Conservation (phyloP, 1,284 basidiomycete species). For the Naganishia liquefaciens region DNA sequence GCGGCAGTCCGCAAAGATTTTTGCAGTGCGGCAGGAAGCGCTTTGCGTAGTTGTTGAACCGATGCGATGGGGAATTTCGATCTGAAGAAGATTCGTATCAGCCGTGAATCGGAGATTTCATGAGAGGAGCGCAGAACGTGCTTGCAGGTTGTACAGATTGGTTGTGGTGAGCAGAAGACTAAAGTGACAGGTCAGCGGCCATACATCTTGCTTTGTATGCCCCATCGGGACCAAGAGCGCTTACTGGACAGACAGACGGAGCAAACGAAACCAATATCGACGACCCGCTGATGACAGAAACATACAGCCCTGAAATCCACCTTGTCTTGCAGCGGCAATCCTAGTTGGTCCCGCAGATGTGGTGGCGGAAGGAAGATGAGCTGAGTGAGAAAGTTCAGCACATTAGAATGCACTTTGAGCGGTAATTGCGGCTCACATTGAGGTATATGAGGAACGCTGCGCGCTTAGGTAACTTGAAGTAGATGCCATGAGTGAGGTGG, state of each 20-base stretch:
- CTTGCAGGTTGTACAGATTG: slow-evolving; percentile 90
- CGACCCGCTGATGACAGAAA: slow-evolving; percentile 96
- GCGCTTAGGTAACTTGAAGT: slow-evolving; percentile 77
- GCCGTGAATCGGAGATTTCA: not conserved
- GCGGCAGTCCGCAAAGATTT: slow-evolving; percentile 18
- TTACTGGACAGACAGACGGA: slow-evolving; percentile 83
- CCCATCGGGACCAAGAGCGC: not conserved
- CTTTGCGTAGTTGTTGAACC: slow-evolving; percentile 24
- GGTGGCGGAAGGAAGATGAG: slow-evolving; percentile 88
- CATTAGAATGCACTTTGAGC: no score
- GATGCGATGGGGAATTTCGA: slow-evolving; percentile 28
- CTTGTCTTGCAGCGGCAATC: slow-evolving; percentile 87
- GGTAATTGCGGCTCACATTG: slow-evolving; percentile 69
- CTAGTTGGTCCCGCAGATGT: slow-evolving; percentile 71
- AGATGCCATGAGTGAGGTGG: slow-evolving; percentile 90
- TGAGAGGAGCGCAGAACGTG: slow-evolving; percentile 45
- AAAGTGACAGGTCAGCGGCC: slow-evolving; percentile 26
- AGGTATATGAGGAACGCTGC: slow-evolving; percentile 85
- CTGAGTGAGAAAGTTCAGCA: slow-evolving; percentile 57
- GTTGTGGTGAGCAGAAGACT: slow-evolving; percentile 92
- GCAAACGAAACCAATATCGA: slow-evolving; percentile 97
- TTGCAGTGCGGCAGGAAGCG: slow-evolving; percentile 15
- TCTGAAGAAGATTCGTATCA: not conserved
- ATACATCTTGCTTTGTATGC: slow-evolving; percentile 1
- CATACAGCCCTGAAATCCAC: slow-evolving; percentile 97